Base-by-base conservation (phyloP, 106 monocot genomes). In the Dendrobium chrysotoxum region DNA sequence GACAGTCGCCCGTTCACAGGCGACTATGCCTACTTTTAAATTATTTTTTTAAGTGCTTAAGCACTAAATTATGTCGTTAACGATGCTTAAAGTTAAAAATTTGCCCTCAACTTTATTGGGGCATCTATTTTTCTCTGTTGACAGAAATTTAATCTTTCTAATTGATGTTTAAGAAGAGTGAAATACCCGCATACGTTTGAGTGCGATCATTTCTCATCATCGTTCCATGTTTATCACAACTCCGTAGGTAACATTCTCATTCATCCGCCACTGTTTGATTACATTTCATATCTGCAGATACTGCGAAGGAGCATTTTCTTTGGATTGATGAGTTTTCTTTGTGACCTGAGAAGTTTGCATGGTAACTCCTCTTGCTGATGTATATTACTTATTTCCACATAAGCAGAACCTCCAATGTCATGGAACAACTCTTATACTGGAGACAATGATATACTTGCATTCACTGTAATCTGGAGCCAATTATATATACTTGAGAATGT, bases 261-360 rank as follows among this genome's bases (percentile, higher is more conserved):
- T 26, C 8, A 23, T 64, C 6, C 64, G 7, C 1, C 23, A 6
- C 23, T 35, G 0, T 71, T 28, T 71, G 9, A 0, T 71, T 15
- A 38, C 71, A 38, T 35, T 42, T 76, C 1, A 47, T 28, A 26
- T 47, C 12, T 50, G 76, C 46, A 76, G 76, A 76, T 76, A 76
- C 12, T 76, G 76, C 28, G 76, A 76, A 11, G 76, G 76, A 23
- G 76, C 76, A 46, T 76, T 76, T 46, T 75, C 75, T 23, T 46
- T 47, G 47, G 76, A 76, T 28, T 46, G 15, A 76, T 23, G 47
- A 41, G 13, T 7, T 1, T 74, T 74, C 13, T 42, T 13, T 42
- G 42, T 74, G 70, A 35, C 70, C 70, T 12, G 70, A 28, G 64
- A 65, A 26, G 26, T 65, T 65, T 65, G 13, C 21, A 26, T 35